Evolutionary conservation across 2,329 filamentous ascomycete species (phyloP).

Genomic region (Corniculantispora saksenae): DNA sequence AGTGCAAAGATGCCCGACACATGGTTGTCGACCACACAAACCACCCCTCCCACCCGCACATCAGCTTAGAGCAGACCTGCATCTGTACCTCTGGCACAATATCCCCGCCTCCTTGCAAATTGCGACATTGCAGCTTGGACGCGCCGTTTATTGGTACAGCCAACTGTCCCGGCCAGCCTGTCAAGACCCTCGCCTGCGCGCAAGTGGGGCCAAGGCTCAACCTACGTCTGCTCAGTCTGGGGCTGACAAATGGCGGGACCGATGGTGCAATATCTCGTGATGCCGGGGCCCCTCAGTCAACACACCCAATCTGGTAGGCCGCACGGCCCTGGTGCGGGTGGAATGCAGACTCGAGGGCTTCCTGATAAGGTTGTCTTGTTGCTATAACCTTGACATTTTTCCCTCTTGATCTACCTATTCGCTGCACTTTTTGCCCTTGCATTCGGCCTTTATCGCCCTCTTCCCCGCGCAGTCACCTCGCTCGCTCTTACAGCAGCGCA

Average conservation of each 20-base stretch:
- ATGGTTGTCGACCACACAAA: not conserved
- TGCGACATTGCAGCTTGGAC: slow-evolving; percentile 7
- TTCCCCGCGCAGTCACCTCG: not conserved
- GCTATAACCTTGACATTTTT: not conserved
- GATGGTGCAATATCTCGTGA: slow-evolving; percentile 67
- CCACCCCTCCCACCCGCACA: slow-evolving; percentile 2
- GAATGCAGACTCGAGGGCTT: slow-evolving; percentile 6
- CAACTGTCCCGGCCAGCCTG: slow-evolving; percentile 5
- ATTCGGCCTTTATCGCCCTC: not conserved
- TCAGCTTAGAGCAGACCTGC: slow-evolving; percentile 12
- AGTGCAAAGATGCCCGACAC: not conserved
- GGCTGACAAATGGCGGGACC: slow-evolving; percentile 45
- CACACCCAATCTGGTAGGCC: not conserved
- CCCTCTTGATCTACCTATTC: not conserved
- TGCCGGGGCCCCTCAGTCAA: slow-evolving; percentile 30
- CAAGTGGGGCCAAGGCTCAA: slow-evolving; percentile 18
- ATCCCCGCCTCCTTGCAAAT: slow-evolving; percentile 18
- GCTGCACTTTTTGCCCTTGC: not conserved
- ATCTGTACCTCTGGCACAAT: slow-evolving; percentile 19
- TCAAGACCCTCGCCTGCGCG: not conserved
- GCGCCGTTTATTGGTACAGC: not conserved
- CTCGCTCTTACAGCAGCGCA: slow-evolving; percentile 2
- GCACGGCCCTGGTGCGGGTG: slow-evolving; percentile 6
- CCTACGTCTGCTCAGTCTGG: slow-evolving; percentile 21
- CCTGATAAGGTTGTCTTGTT: slow-evolving; percentile 16